Percentiles rank a stretch among this genome's conserved stretches.
Evolutionary conservation across 2,329 filamentous ascomycete genomes (phyloP).

Genomic region (Fusarium sp.): DNA sequence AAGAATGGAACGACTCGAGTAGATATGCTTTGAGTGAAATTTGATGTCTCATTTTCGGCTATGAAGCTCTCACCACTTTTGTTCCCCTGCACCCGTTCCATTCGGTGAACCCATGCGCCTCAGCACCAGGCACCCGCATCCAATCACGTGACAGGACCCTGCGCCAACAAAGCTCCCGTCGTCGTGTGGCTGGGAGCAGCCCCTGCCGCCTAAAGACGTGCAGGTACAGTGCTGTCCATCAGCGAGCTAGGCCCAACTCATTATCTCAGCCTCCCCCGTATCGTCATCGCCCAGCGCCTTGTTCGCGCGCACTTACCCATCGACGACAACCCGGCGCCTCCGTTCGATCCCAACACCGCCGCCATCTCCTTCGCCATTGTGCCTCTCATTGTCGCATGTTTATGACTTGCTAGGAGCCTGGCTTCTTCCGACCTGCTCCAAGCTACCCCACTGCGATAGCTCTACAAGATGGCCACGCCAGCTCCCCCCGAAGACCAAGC

Average conservation of each 20-base stretch:
- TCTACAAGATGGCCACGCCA: constrained; percentile 61
- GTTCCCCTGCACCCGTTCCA: background rate
- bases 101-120: constrained; percentile 1
- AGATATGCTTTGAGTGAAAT: background rate
- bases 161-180: background rate
- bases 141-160: constrained; percentile 35
- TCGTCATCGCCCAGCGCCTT: constrained; percentile 47
- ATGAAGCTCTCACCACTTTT: constrained; percentile 6
- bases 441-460: constrained; percentile 50
- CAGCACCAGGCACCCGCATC: background rate
- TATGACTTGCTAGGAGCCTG: constrained; percentile 42
- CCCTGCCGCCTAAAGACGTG: constrained; percentile 36
- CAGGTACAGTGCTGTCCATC: constrained; percentile 39
- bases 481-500: constrained; percentile 83
- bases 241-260: constrained; percentile 37
- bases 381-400: constrained; percentile 35
- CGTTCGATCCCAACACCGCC: constrained; percentile 21
- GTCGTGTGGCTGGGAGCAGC: constrained; percentile 16
- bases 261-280: constrained; percentile 48
- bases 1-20: background rate
- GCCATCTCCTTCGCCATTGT: constrained; percentile 32
- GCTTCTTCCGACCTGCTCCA: constrained; percentile 34
- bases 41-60: constrained; percentile 10
- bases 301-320: constrained; percentile 42
- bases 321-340: constrained; percentile 36